Conservation (phyloP, 2,329 filamentous ascomycete species). For the Fusarium pseudonygamai region DNA sequence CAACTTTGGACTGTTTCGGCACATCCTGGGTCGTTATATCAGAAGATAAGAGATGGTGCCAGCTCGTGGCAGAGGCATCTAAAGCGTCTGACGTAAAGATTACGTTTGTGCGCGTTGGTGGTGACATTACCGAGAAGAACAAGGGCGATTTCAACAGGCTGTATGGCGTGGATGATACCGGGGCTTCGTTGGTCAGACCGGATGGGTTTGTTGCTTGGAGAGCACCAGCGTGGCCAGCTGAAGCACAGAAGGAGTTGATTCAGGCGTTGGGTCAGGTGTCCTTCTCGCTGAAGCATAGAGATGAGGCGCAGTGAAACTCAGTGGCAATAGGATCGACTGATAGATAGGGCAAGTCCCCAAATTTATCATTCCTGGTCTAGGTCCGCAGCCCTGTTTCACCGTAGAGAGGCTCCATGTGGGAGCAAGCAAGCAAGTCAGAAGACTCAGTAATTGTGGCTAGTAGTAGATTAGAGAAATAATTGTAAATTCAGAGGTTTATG, state of each 20-base stretch:
- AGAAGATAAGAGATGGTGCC: conserved; percentile 9
- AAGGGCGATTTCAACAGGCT: background rate
- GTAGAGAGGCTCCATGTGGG: no score
- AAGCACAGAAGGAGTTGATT: background rate
- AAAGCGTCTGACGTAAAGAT: background rate
- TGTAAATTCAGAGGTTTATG: fast-evolving
- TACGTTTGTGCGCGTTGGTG: conserved; percentile 7
- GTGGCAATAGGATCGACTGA: no score
- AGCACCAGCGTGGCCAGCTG: background rate
- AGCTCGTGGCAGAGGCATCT: background rate
- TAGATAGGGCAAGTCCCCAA: no score
- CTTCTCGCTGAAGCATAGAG: background rate
- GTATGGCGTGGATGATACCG: conserved; percentile 1
- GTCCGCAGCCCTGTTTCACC: no score
- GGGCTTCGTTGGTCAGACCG: conserved; percentile 10
- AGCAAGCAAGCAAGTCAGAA: no score
- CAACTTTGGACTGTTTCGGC: conserved; percentile 24
- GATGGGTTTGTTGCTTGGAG: conserved; percentile 30
- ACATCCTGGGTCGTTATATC: conserved; percentile 15
- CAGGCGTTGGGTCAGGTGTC: background rate
- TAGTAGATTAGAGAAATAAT: background rate
- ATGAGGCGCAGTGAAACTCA: no score
- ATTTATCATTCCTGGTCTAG: no score
- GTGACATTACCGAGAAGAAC: background rate
- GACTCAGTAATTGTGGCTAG: no score